Evolutionary conservation across 495 filamentous ascomycete genomes (phyloP), one percentile per base, ranked within the genome.

Genomic region (Xylaria nigripes): DNA sequence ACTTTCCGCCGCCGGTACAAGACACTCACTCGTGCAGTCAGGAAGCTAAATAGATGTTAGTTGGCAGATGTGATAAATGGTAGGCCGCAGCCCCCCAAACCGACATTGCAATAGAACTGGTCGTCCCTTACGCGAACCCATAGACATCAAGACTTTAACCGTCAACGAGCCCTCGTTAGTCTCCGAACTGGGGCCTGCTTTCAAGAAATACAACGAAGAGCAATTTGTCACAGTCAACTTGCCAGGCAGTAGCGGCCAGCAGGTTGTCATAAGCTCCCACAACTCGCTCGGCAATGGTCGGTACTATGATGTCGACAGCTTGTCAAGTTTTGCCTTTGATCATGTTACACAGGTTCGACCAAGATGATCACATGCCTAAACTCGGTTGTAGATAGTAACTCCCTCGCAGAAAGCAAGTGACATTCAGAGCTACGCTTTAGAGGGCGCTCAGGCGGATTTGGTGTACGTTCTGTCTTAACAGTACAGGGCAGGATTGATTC

Each of bases 161-260:
- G 72, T 78, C 66, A 83, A 90, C 60, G 83, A 81, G 23, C 81
- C 83, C 9, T 74, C 77, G 45, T 70, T 92, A 38, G 70, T 91
- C 24, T 68, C 78, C 49, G 82, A 86, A 36, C 84, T 96, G 10
- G 76, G 72, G 4, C 88, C 90, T 2, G 90, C 93, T 0, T 93
- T 96, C 71, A 79, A 91, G 71, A 87, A 85, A 69, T 96, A 99
- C 80, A 97, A 95, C 64, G 91, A 96, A 68, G 85, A 89, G 69
- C 94, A 99, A 69, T 85, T 96, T 67, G 70, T 82, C 25, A 87
- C 87, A 8, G 83, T 87, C 48, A 96, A 95, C 74, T 81, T 97
- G 13, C 93, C 93, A 5, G 89, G 89, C 10, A 79, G 86, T 51
- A 90, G 83, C 12, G 32, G 32, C 67, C 81, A 93, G 68, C 62